These are phyloP conservation scores for Hypoxylon lienhwacheense DNA, from an alignment of 495 filamentous ascomycete genomes.

Conservation along the genomic window DNA sequence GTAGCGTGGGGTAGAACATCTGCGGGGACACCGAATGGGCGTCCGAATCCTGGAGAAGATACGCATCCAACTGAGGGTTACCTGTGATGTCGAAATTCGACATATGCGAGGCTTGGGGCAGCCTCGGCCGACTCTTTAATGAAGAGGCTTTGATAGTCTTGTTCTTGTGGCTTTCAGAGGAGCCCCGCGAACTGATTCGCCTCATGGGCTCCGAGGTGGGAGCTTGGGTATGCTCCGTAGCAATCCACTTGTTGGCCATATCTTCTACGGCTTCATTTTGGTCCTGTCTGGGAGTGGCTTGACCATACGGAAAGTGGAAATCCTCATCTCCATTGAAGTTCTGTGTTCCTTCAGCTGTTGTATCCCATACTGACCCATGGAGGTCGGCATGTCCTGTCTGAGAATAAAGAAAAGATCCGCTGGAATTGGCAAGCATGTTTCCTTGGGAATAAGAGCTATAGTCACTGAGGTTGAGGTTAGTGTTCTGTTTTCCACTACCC, in stretches of 20 bases:
- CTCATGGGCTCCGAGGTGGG: constrained; percentile 52
- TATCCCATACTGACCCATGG: constrained; percentile 52
- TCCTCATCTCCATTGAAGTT: constrained; percentile 57
- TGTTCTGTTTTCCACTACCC: constrained; percentile 49
- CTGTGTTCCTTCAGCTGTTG: constrained; percentile 57
- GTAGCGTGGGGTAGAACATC: constrained; percentile 44
- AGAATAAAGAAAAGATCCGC: constrained; percentile 56
- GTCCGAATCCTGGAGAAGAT: constrained; percentile 52
- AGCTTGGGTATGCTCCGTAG: constrained; percentile 37
- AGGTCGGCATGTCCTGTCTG: constrained; percentile 57
- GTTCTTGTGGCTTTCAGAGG: constrained; percentile 52
- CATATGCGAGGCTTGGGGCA: constrained; percentile 50
- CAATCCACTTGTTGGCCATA: constrained; percentile 48
- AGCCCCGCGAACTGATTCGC: constrained; percentile 50
- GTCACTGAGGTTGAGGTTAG: constrained; percentile 55
- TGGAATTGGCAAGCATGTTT: constrained; percentile 51
- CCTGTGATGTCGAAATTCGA: constrained; percentile 55
- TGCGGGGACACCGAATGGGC: constrained; percentile 48
- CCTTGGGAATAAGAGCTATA: constrained; percentile 52
- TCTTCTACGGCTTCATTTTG: constrained; percentile 51
- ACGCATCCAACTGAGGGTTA: constrained; percentile 52
- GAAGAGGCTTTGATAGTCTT: constrained; percentile 48
- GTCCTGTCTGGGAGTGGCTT: constrained; percentile 54
- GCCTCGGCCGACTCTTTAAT: constrained; percentile 49
- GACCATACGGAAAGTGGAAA: constrained; percentile 51